These are phyloP conservation scores for Seiridium cupressi DNA, from an alignment of 2,329 filamentous ascomycete genomes.

Conservation along the genomic window DNA sequence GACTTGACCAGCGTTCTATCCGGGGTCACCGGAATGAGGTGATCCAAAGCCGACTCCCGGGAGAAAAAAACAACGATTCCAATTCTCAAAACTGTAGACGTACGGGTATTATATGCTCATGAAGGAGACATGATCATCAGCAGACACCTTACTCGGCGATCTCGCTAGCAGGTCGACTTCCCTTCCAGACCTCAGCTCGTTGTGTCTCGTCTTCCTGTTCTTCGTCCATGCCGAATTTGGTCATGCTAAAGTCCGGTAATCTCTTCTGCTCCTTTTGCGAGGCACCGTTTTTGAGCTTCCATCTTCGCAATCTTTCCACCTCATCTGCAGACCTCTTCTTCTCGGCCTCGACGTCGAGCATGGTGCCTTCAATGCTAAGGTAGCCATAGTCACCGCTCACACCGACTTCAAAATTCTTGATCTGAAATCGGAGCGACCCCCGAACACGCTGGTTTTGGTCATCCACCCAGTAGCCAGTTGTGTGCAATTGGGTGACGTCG, in stretches of 20 bases:
- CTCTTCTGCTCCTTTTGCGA: slow-evolving; percentile 25
- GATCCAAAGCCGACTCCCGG: neutral
- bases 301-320: slow-evolving; percentile 34
- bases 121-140: neutral
- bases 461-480: slow-evolving; percentile 74
- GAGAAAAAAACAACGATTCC: neutral
- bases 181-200: slow-evolving; percentile 30
- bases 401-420: slow-evolving; percentile 81
- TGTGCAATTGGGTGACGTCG: slow-evolving; percentile 50
- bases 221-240: slow-evolving; percentile 48
- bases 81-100: neutral
- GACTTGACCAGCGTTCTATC: neutral
- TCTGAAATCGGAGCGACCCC: slow-evolving; percentile 71
- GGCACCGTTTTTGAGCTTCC: slow-evolving; percentile 34
- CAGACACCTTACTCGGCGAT: slow-evolving; percentile 12
- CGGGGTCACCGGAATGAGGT: neutral
- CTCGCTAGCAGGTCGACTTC: slow-evolving; percentile 25
- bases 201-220: slow-evolving; percentile 39
- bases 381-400: slow-evolving; percentile 75
- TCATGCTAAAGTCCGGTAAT: slow-evolving; percentile 55
- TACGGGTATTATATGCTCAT: slow-evolving; percentile 1
- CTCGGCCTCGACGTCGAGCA: slow-evolving; percentile 70
- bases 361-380: slow-evolving; percentile 83
- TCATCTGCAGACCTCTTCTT: slow-evolving; percentile 55
- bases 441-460: slow-evolving; percentile 66